Evolutionary conservation across 164 flowering plant genomes (phyloP), one percentile per base, ranked within the genome.

Genomic region (Houttuynia cordata): DNA sequence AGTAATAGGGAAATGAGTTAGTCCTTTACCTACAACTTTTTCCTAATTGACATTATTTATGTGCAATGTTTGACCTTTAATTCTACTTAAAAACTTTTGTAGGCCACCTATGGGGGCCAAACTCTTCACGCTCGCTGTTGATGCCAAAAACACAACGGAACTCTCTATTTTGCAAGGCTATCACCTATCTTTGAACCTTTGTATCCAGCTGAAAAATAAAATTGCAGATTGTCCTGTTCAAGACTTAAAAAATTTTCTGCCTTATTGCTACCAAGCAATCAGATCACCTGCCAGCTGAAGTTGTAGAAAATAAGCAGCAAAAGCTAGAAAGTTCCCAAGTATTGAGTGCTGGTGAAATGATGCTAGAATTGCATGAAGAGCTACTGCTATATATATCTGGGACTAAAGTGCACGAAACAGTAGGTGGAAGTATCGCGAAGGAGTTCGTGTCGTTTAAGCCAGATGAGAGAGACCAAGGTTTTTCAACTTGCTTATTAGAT

Each of bases 401-500:
- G 18, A 4, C 20, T 24, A 21, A 22, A 37, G 34, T 22, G 56
- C 20, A 41, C 53, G 22, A 67, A 57, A 61, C 58, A 53, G 21
- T 24, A 58, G 10, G 56, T 63, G 69, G 50, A 54, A 63, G 53
- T 39, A 57, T 25, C 30, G 81, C 62, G 24, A 59, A 61, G 40
- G 65, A 74, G 30, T 77, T 58, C 62, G 73, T 78, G 30, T 57
- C 73, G 58, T 78, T 84, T 66, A 76, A 80, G 66, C 73, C 70
- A 9, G 82, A 80, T 68, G 81, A 70, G 65, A 72, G 65, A 56
- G 79, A 83, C 21, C 98, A 90, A 70, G 97, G 96, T 23, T 90
- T 87, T 68, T 79, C 94, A 50, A 80, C 76, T 49, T 86, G 92
- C 76, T 66, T 88, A 76, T 84, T 90, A 42, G 85, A 90, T 70